Evolutionary conservation across 768 basidiomycete species (phyloP), one percentile per base, ranked within the genome.

Genomic region (Suillus luteus): DNA sequence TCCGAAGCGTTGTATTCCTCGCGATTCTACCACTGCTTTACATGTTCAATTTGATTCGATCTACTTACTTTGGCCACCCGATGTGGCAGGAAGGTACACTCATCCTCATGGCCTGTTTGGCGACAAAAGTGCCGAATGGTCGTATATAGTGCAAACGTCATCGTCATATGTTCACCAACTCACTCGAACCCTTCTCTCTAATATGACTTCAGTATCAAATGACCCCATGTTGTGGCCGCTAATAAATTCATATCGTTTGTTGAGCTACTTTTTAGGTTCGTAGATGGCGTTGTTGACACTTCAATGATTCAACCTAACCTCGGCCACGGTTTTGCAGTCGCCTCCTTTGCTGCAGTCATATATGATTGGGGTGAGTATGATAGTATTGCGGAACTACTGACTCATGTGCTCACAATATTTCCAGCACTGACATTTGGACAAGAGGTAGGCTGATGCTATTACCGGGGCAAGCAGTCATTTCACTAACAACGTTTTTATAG

Each of bases 221-320:
- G 51, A 19, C 27, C 51, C 51, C 9, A 19, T 2, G 9, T 31
- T 4, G 27, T 52, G 51, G 51, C 51, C 51, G 5, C 4, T 52
- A 33, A 52, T 52, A 5, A 10, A 52, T 52, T 52, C 51, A 24
- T 52, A 52, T 52, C 27, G 27, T 52, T 31, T 52, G 15, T 52
- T 4, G 4, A 52, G 51, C 27, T 52, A 52, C 31, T 52, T 52
- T 52, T 31, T 31, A 52, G 51, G 51, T 52, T 52, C 51, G 51
- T 31, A 5, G 9, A 49, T 3, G 15, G 17, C 14, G 4, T 31
- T 24, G 3, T 4, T 17, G 51, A 52, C 10, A 2, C 17, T 17
- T 52, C 17, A 24, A 52, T 52, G n/a, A n/a, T n/a, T n/a, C n/a
- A n/a, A n/a, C n/a, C 9, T 52, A 27, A 52, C 27, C 7, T 31